phyloP scores from a whole-genome alignment of 306 rosid genomes.

The Gastrolobium villosum region DNA sequence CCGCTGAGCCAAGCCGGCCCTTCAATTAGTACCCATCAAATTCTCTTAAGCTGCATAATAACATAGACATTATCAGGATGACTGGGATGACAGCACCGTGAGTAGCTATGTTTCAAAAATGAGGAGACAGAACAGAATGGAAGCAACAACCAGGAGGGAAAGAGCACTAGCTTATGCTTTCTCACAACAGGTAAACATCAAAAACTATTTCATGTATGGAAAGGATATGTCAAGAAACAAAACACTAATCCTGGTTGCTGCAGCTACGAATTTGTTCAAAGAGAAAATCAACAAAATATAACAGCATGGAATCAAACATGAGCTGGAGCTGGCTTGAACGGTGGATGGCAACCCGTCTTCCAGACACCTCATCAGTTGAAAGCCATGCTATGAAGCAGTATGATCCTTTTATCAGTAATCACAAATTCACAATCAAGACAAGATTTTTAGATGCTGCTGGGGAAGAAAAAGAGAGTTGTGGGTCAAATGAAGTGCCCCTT shows the following conservation, averaged over 20 bases:
- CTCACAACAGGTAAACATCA: conserved; percentile 82
- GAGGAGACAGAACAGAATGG: conserved; percentile 89
- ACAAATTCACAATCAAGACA: conserved; percentile 48
- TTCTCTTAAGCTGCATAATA: conserved; percentile 16
- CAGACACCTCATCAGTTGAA: conserved; percentile 68
- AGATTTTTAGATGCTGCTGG: conserved; percentile 62
- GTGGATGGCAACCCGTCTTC: conserved; percentile 96
- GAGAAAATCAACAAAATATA: conserved; percentile 60
- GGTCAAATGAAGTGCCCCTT: conserved; percentile 84
- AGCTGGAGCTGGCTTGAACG: conserved; percentile 99
- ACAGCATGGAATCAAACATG: conserved; percentile 68
- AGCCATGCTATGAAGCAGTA: conserved; percentile 57
- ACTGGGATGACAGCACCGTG: conserved; percentile 96
- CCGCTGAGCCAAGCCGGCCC: too few relatives aligned
- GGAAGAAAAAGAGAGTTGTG: conserved; percentile 94
- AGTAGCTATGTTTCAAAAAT: conserved; percentile 84
- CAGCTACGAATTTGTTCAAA: conserved; percentile 86
- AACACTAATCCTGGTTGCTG: conserved; percentile 18
- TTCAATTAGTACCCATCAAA: not conserved
- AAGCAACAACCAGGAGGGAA: conserved; percentile 90
- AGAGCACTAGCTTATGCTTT: conserved; percentile 97
- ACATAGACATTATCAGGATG: conserved; percentile 68
- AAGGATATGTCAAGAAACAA: not conserved
- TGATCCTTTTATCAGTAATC: conserved; percentile 50
- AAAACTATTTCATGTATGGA: not conserved